phyloP scores from a whole-genome alignment of 2,329 filamentous ascomycete genomes.

The Elsinoe perseae region DNA sequence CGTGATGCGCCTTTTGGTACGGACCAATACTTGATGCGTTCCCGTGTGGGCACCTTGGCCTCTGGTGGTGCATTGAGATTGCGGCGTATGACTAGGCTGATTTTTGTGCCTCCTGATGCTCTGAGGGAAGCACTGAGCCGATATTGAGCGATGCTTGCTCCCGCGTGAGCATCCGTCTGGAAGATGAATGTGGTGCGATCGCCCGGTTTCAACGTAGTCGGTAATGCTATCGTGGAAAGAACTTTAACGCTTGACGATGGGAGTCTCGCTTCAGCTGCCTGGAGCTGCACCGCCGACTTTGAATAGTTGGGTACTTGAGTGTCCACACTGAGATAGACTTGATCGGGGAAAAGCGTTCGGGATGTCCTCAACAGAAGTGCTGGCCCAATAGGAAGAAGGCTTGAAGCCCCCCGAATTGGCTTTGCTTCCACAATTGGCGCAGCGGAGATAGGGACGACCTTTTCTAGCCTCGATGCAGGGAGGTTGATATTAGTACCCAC shows the following conservation, averaged over 20 bases:
- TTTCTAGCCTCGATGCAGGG: conserved; percentile 4
- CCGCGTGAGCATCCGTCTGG: background rate
- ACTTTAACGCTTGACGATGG: background rate
- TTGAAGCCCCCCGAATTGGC: background rate
- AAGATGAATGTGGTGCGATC: conserved; percentile 12
- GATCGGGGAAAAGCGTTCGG: conserved; percentile 4
- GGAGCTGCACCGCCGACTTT: background rate
- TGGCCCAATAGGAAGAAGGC: background rate
- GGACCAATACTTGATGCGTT: conserved; percentile 11
- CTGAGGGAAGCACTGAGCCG: background rate
- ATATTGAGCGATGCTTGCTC: conserved; percentile 7
- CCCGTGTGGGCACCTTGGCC: conserved; percentile 1
- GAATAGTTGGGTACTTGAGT: conserved; percentile 5
- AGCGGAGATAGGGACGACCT: background rate
- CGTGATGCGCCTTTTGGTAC: background rate
- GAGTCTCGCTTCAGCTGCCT: background rate
- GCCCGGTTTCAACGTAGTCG: background rate
- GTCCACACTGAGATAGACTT: conserved; percentile 12
- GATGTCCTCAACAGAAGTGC: conserved; percentile 7
- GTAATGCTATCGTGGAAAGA: background rate
- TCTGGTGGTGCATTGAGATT: conserved; percentile 1
- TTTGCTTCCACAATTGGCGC: background rate
- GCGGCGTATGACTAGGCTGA: background rate
- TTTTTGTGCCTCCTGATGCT: background rate
- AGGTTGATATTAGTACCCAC: background rate